These are phyloP conservation scores for Toxoplasma gondii DNA, from an alignment of 169 alveolate species.

Conservation along the genomic window DNA sequence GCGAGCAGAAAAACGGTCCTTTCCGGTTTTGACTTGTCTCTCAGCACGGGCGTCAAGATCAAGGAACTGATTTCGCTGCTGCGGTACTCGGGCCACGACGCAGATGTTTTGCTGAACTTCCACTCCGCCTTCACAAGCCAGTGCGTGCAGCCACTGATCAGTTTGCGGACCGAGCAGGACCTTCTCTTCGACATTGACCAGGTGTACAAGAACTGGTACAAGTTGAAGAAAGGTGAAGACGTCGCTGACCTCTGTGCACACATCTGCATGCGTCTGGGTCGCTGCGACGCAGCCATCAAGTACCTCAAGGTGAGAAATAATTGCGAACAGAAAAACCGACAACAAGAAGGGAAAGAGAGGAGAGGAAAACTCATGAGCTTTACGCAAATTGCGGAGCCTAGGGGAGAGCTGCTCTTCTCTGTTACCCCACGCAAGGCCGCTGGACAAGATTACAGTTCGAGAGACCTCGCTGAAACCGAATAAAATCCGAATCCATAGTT, in stretches of 20 bases:
- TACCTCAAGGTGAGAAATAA: conserved; percentile 72
- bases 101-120: conserved; percentile 77
- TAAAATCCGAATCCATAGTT: too few relatives aligned
- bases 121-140: conserved; percentile 69
- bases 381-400: too few relatives aligned
- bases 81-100: conserved; percentile 79
- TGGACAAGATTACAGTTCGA: too few relatives aligned
- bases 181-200: conserved; percentile 72
- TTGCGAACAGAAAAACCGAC: background rate
- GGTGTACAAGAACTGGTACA: conserved; percentile 75
- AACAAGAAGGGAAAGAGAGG: background rate
- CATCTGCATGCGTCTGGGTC: conserved; percentile 80
- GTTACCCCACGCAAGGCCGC: too few relatives aligned
- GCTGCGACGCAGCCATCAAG: conserved; percentile 73
- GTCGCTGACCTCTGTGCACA: conserved; percentile 80
- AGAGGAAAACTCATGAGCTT: too few relatives aligned
- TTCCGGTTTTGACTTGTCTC: too few relatives aligned
- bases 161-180: conserved; percentile 79
- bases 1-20: too few relatives aligned
- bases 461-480: too few relatives aligned
- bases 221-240: conserved; percentile 76
- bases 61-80: conserved; percentile 74
- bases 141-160: conserved; percentile 73
- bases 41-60: conserved; percentile 71
- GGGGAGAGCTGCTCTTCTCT: too few relatives aligned